Evolutionary conservation across 179 eudicot species (phyloP).

Genomic region (Dionaea muscipula): DNA sequence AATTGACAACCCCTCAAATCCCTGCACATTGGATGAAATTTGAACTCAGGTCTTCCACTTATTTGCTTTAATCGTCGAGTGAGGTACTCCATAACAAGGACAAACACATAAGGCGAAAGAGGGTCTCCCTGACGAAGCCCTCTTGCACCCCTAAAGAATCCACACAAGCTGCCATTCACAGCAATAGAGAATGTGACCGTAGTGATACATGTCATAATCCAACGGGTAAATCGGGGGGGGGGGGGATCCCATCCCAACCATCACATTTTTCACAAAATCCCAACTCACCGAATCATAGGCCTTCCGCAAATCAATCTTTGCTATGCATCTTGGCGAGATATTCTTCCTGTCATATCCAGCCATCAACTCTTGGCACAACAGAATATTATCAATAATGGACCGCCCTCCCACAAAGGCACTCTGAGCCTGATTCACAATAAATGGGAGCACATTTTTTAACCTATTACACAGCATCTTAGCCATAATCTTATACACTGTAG

Average conservation of each 20-base stretch:
- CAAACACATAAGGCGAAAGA: not conserved
- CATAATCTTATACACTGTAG: not conserved
- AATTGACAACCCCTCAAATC: not conserved
- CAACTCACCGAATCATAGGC: not conserved
- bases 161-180: not conserved
- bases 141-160: not conserved
- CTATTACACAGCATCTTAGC: not conserved
- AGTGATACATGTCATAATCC: not conserved
- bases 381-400: not conserved
- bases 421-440: not conserved
- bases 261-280: not conserved
- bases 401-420: not conserved
- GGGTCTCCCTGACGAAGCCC: not conserved
- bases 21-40: not conserved
- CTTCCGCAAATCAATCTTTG: not conserved
- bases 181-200: not conserved
- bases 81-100: conserved; percentile 2
- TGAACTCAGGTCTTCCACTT: not conserved
- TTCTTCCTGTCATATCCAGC: not conserved
- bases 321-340: not conserved
- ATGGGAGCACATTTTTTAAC: not conserved
- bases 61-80: not conserved
- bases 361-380: not conserved
- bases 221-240: not conserved
- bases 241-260: not conserved